phyloP scores from a whole-genome alignment of 1,284 basidiomycete species.

The Ceratobasidium sp. region DNA sequence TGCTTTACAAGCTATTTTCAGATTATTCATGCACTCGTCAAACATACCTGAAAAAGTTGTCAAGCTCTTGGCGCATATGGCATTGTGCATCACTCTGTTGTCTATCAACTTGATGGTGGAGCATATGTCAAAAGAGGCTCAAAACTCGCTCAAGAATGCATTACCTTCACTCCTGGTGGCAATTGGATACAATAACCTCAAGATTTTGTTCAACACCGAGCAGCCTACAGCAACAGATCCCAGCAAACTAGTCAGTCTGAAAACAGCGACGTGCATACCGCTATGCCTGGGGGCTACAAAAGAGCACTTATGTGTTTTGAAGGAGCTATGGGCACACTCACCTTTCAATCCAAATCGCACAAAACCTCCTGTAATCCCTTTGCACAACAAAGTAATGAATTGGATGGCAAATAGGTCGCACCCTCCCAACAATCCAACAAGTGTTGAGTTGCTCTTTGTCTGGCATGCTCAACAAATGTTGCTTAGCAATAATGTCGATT shows the following conservation, averaged over 20 bases:
- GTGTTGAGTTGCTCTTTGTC: too few relatives aligned
- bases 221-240: constrained; percentile 13
- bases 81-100: constrained; percentile 1
- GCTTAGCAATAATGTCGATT: too few relatives aligned
- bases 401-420: constrained; percentile 32
- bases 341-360: constrained; percentile 11
- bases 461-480: too few relatives aligned
- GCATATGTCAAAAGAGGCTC: background rate
- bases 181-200: constrained; percentile 38
- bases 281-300: background rate
- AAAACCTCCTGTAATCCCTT: background rate
- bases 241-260: constrained; percentile 21
- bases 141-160: background rate
- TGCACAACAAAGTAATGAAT: background rate
- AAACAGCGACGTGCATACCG: constrained; percentile 28
- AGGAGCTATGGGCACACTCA: constrained; percentile 13
- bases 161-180: background rate
- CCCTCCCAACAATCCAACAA: background rate
- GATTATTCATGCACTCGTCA: constrained; percentile 2
- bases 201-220: constrained; percentile 22
- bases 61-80: background rate
- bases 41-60: constrained; percentile 9
- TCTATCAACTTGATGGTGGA: constrained; percentile 5
- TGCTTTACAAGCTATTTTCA: background rate
- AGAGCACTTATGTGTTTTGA: background rate